Evolutionary conservation across 2,329 filamentous ascomycete genomes (phyloP).

Genomic region (Pseudogymnoascus sp.): DNA sequence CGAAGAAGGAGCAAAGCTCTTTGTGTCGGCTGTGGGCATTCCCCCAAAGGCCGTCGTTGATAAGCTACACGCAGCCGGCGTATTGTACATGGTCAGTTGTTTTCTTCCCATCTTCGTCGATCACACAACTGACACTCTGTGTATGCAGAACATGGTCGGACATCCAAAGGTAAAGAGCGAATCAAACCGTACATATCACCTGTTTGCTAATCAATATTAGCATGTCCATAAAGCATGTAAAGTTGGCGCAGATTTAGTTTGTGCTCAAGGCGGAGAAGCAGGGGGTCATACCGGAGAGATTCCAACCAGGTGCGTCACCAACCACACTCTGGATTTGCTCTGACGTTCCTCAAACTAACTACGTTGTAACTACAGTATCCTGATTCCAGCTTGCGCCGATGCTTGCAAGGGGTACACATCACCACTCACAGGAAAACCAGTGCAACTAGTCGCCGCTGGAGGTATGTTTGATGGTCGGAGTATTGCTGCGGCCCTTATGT

Average conservation of each 20-base stretch:
- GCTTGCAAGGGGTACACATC: conserved; percentile 74
- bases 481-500: conserved; percentile 82
- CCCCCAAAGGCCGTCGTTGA: conserved; percentile 86
- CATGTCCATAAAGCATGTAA: conserved; percentile 95
- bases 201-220: conserved; percentile 43
- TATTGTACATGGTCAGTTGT: conserved; percentile 80
- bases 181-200: background rate
- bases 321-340: background rate
- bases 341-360: background rate
- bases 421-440: conserved; percentile 76
- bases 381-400: conserved; percentile 88
- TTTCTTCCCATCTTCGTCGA: background rate
- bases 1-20: conserved; percentile 81
- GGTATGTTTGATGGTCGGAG: conserved; percentile 91
- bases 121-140: background rate
- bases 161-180: conserved; percentile 65
- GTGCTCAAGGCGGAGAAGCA: conserved; percentile 94
- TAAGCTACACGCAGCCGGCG: conserved; percentile 75
- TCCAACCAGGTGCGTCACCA: conserved; percentile 55
- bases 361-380: conserved; percentile 55
- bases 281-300: conserved; percentile 95
- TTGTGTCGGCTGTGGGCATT: conserved; percentile 94
- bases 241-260: conserved; percentile 90
- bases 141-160: conserved; percentile 73
- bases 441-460: conserved; percentile 88